These are phyloP conservation scores for Mycena vulgaris DNA, from an alignment of 768 basidiomycete genomes.

Conservation along the genomic window DNA sequence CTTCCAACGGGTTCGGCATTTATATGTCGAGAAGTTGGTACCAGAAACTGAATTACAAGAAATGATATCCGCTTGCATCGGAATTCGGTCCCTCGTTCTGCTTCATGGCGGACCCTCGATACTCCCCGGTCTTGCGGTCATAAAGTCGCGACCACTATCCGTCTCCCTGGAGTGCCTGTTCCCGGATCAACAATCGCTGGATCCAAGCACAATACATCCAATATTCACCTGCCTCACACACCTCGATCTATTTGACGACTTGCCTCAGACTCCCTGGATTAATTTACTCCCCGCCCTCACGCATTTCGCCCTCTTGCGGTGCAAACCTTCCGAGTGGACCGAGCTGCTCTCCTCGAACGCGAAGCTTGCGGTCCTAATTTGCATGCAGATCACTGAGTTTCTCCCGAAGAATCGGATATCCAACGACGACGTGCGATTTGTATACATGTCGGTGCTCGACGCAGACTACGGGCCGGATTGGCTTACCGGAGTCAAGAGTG, in stretches of 20 bases:
- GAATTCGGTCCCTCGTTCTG: not conserved
- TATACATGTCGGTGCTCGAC: not conserved
- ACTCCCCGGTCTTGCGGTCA: not conserved
- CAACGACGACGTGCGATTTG: not conserved
- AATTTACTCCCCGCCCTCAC: not conserved
- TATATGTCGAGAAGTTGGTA: not conserved
- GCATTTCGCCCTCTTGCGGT: not conserved
- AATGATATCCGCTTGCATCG: not conserved
- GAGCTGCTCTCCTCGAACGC: not conserved
- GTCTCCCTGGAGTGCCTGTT: not conserved
- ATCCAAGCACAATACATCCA: not conserved
- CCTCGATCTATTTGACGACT: slow-evolving; percentile 7
- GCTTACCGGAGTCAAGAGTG: not conserved
- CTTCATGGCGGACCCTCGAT: not conserved
- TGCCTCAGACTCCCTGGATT: not conserved
- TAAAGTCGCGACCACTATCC: not conserved
- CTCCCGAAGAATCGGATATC: not conserved
- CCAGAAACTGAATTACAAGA: not conserved
- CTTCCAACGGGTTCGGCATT: not conserved
- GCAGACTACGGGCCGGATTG: not conserved
- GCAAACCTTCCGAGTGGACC: no score
- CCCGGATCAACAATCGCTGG: not conserved
- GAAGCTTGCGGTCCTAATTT: not conserved
- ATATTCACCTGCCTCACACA: slow-evolving; percentile 13
- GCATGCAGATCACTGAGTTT: not conserved